Percentiles rank a stretch among this genome's conserved stretches.
Conservation (phyloP, 2,329 filamentous ascomycete genomes). For the Bipolaris sorokiniana region DNA sequence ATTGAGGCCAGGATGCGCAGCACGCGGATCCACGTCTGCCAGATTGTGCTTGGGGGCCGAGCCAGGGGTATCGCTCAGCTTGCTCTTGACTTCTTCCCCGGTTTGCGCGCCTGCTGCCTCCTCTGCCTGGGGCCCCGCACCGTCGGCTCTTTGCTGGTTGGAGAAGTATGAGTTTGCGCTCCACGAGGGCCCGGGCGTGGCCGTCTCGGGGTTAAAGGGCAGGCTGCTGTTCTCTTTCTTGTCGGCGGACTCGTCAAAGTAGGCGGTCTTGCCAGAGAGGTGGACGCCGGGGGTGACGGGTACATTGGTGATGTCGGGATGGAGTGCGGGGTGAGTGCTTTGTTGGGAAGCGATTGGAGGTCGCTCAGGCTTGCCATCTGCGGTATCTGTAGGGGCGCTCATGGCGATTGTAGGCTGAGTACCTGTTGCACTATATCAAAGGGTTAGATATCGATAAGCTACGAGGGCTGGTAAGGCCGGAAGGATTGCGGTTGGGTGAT, state of each 20-base stretch:
- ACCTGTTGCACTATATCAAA: slow-evolving; percentile 33
- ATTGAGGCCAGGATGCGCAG: slow-evolving; percentile 62
- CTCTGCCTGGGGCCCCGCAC: slow-evolving; percentile 47
- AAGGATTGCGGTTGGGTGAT: slow-evolving; percentile 1
- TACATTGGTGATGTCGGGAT: slow-evolving; percentile 47
- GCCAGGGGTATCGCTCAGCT: slow-evolving; percentile 56
- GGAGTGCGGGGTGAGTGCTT: slow-evolving; percentile 49
- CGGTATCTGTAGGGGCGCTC: slow-evolving; percentile 35
- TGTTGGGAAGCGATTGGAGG: slow-evolving; percentile 35
- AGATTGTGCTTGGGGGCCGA: slow-evolving; percentile 48
- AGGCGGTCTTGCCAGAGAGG: slow-evolving; percentile 46
- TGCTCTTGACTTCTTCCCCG: slow-evolving; percentile 59
- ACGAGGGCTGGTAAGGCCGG: slow-evolving; percentile 3
- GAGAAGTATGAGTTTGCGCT: slow-evolving; percentile 48
- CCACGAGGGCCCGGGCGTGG: slow-evolving; percentile 44
- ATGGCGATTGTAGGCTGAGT: slow-evolving; percentile 25
- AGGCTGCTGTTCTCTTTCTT: slow-evolving; percentile 25
- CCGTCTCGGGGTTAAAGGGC: slow-evolving; percentile 41
- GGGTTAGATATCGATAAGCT: slow-evolving; percentile 20
- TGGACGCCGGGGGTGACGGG: slow-evolving; percentile 54
- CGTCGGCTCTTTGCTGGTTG: slow-evolving; percentile 26
- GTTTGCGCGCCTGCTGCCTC: slow-evolving; percentile 54
- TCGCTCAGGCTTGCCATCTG: slow-evolving; percentile 22
- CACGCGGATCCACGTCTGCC: slow-evolving; percentile 60
- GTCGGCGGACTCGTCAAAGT: slow-evolving; percentile 36